Base-by-base conservation (phyloP, 371 early-diverging fungal genomes). In the Rhizopus stolonifer region DNA sequence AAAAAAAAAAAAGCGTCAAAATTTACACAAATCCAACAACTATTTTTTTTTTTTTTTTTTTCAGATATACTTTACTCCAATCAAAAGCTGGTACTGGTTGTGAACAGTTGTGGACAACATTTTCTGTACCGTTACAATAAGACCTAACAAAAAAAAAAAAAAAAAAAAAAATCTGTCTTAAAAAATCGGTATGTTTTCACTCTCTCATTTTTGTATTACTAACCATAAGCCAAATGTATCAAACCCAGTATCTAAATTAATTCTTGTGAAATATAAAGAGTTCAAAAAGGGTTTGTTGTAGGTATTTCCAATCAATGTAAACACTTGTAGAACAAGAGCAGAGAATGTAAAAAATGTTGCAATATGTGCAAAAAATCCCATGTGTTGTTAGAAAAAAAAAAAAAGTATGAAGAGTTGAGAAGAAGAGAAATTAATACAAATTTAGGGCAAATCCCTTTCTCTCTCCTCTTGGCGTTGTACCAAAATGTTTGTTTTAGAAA, bases 311-410 rank as follows among this genome's bases (percentile, higher is more conserved):
- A 76, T 50, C 52, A 76, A 43, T 5, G 70, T 66, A 33, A 76
- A 76, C 18, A 76, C 51, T 58, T 76, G 61, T 25, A 76, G 56
- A 3, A 76, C 61, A 51, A 76, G 64, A 6, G 77, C 72, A 3
- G 72, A 65, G 49, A 76, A 76, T 9, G 72, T 72, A 42, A 66
- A 68, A 46, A 76, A 76, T 2, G 69, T 70, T 19, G 77, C 77
- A 46, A 64, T 21, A 33, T 54, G 34, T 49, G 54, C 64, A 58
- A 58, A 58, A n/a, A 54, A 38, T 19, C 43, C 33, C 61, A 58
- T 61, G 46, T 14, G 29, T 33, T 32, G 18, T 22, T 39, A 51
- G 15, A 22, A 49, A 34, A 34, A 29, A 43, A 34, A 34, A 45
- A 36, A 31, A 23, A 32, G 31, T 40, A 29, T 48, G 26, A 22